Evolutionary conservation across 2,329 filamentous ascomycete genomes (phyloP).

Genomic region (Drechslera avenae): DNA sequence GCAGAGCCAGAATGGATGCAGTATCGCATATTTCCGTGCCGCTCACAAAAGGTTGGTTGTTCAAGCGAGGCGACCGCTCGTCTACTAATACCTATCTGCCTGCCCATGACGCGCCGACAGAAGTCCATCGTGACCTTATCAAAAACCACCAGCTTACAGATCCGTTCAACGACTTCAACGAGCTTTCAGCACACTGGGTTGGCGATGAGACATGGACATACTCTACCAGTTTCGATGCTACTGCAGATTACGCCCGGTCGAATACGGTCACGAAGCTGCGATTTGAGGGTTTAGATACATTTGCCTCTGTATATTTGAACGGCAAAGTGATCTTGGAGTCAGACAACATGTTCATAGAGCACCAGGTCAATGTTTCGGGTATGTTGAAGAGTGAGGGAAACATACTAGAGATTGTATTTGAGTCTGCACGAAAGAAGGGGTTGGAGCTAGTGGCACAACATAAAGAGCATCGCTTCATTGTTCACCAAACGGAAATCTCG

Average conservation of each 20-base stretch:
- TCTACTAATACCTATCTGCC: slow-evolving; percentile 49
- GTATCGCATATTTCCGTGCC: slow-evolving; percentile 5
- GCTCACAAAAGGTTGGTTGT: slow-evolving; percentile 46
- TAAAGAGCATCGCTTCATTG: slow-evolving; percentile 58
- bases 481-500: slow-evolving; percentile 50
- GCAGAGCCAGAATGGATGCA: not conserved
- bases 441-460: slow-evolving; percentile 59
- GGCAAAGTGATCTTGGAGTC: slow-evolving; percentile 57
- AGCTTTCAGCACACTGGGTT: slow-evolving; percentile 56
- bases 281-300: slow-evolving; percentile 69
- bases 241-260: slow-evolving; percentile 37
- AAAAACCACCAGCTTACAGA: slow-evolving; percentile 54
- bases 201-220: slow-evolving; percentile 56
- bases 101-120: slow-evolving; percentile 52
- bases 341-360: slow-evolving; percentile 68
- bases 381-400: slow-evolving; percentile 50
- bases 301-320: slow-evolving; percentile 63
- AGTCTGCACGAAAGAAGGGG: slow-evolving; percentile 58
- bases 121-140: slow-evolving; percentile 55
- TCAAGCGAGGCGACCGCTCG: slow-evolving; percentile 53
- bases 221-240: slow-evolving; percentile 32
- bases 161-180: slow-evolving; percentile 57
- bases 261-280: slow-evolving; percentile 54
- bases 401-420: slow-evolving; percentile 61
- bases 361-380: slow-evolving; percentile 58